Percentiles rank a stretch among this genome's conserved stretches.
Conservation (phyloP, 106 monocot genomes). For the Acorus calamus region DNA sequence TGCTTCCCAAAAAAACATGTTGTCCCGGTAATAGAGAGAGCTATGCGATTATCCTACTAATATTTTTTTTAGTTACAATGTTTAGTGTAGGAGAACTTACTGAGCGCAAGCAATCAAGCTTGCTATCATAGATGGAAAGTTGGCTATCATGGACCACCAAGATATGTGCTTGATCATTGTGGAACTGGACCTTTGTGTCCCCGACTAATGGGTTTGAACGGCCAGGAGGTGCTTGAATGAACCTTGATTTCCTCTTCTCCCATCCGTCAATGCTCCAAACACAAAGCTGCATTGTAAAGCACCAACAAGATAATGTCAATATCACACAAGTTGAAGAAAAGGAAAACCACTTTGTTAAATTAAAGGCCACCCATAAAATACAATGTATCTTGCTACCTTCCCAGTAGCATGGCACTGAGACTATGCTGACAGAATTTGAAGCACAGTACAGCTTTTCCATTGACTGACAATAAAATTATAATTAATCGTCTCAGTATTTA, state of each 20-base stretch:
- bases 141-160: slow-evolving; percentile 93
- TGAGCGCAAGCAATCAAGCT: slow-evolving; percentile 72
- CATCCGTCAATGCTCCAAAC: slow-evolving; percentile 98
- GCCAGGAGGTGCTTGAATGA: slow-evolving; percentile 63
- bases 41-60: no score
- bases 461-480: neutral
- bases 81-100: slow-evolving; percentile 27
- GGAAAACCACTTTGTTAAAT: neutral
- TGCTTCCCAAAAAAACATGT: no score
- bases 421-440: no score
- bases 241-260: slow-evolving; percentile 86
- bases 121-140: slow-evolving; percentile 75
- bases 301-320: no score
- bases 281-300: slow-evolving; percentile 50
- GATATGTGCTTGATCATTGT: slow-evolving; percentile 92
- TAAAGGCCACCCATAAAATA: neutral
- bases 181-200: slow-evolving; percentile 91
- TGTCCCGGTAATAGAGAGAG: no score
- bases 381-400: neutral
- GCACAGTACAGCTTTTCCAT: no score
- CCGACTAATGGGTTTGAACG: slow-evolving; percentile 58
- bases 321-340: neutral
- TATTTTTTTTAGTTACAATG: no score
- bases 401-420: neutral
- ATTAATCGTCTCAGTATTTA: no score